Evolutionary conservation across 2,329 filamentous ascomycete species (phyloP), one percentile per base, ranked within the genome.

Genomic region (Aspergillus neotritici): DNA sequence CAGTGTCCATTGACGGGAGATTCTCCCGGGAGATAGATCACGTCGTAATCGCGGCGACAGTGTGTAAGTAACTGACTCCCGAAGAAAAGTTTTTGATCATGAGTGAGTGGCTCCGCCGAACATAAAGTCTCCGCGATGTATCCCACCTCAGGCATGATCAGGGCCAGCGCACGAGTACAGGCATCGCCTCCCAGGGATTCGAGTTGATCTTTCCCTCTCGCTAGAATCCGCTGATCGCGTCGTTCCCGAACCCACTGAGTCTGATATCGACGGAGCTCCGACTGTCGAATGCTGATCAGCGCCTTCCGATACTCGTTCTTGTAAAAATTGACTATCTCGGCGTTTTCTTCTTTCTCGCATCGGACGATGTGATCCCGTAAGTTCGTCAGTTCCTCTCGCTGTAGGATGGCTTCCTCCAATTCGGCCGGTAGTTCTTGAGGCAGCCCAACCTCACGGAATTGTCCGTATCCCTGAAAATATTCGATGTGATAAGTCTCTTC

Each of bases 61-160:
- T 52, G 34, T 32, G 8, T 44, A 30, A 45, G 34, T 29, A 52
- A 41, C 17, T 52, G 38, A 14, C 48, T 31, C 30, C 42, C 41
- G 16, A 52, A 53, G 39, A 47, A 33, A 15, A 55, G 50, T 32
- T 43, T 53, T 42, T 52, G 13, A 28, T 53, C 15, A 40, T 42
- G 50, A 9, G 40, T 41, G 21, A 49, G 51, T 50, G 41, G 46
- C 14, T 40, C 35, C 2, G 25, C 11, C 21, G 17, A 52, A 41
- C 17, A 46, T 39, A 55, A 49, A n/a, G 44, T 34, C 7, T 30
- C 33, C 36, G 42, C 37, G 28, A 55, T 45, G 34, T 40, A 36
- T 9, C 40, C 43, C 21, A 46, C 16, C 29, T 55, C 46, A n/a
- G 49, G 46, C 41, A 55, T 55, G 17, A 55, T 39, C 6, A 52